Base-by-base conservation (phyloP, 208 protist species). In the Leptomonas seymouri region DNA sequence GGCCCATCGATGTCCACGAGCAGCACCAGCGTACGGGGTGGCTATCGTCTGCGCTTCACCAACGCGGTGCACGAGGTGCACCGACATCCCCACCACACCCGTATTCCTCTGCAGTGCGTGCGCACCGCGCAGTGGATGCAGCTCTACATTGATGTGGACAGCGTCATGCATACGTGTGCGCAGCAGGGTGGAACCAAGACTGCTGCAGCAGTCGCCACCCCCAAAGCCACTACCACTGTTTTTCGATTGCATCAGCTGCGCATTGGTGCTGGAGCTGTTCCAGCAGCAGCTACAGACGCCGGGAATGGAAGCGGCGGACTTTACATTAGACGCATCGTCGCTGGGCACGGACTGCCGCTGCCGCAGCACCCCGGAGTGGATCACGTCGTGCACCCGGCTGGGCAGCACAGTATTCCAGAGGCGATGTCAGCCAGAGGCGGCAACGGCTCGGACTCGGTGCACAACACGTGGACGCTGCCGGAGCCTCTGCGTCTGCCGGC, bases 311-410 rank as follows among this genome's bases (percentile, higher is more conserved):
- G 63, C 20, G 71, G 73, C 18, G 78, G 70, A 7, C 30, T 90
- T 21, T 88, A 82, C 60, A 64, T 94, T 16, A 81, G 89, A 4
- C 85, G 89, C n/a, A 67, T 94, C 15, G 61, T 94, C 21, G 86
- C 82, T 2, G 81, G 90, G 36, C 72, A 82, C 18, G 78, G 80
- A 30, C 55, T 88, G 27, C 67, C 71, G 18, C 34, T 68, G 16
- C 69, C 74, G 11, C 48, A 12, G 18, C 76, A 76, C 16, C 80
- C 71, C 0, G 18, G 46, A 0, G 23, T 71, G 5, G 66, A 71
- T 15, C 65, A 77, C 36, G 31, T 76, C 9, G 16, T 77, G 1
- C 51, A 55, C 20, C 21, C 50, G 4, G 58, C 25, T 3, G 63
- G 56, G 27, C 56, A 48, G 2, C 45, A 53, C 9, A 59, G 70